Conservation (phyloP, 2,329 filamentous ascomycete species). For the Cladosporium colombiae region DNA sequence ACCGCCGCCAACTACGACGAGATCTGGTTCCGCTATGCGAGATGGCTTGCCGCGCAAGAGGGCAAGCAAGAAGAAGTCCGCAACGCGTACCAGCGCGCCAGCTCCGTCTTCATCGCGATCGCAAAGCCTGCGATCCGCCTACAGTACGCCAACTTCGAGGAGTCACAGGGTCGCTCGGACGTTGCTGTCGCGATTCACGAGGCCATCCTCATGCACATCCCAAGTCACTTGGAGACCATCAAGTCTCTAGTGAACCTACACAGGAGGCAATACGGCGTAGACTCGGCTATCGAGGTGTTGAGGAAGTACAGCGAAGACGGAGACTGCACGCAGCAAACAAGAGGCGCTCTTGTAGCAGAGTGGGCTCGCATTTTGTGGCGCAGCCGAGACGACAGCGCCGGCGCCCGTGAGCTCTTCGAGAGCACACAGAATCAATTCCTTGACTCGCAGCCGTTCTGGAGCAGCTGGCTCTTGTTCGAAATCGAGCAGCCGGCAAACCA, state of each 20-base stretch:
- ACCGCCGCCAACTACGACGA: slow-evolving; percentile 95
- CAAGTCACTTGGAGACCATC: slow-evolving; percentile 84
- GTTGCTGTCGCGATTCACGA: slow-evolving; percentile 83
- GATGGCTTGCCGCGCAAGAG: slow-evolving; percentile 84
- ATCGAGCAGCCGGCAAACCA: slow-evolving; percentile 73
- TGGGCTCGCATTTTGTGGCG: slow-evolving; percentile 89
- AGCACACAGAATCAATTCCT: slow-evolving; percentile 82
- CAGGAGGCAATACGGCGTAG: slow-evolving; percentile 78
- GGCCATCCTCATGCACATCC: slow-evolving; percentile 73
- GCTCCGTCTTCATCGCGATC: slow-evolving; percentile 82
- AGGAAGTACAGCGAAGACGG: slow-evolving; percentile 76
- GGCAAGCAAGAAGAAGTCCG: slow-evolving; percentile 86
- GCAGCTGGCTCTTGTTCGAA: slow-evolving; percentile 85
- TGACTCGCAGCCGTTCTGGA: slow-evolving; percentile 87
- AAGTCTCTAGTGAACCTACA: slow-evolving; percentile 84
- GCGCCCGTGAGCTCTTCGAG: slow-evolving; percentile 79
- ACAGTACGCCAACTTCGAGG: slow-evolving; percentile 93
- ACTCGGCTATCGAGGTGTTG: slow-evolving; percentile 81
- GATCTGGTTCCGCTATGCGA: slow-evolving; percentile 95
- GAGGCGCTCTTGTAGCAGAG: slow-evolving; percentile 83
- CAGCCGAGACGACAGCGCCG: slow-evolving; percentile 71
- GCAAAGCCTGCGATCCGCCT: slow-evolving; percentile 80
- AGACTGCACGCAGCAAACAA: slow-evolving; percentile 73
- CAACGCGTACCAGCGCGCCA: slow-evolving; percentile 86
- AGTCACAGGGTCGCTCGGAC: slow-evolving; percentile 73